Evolutionary conservation across 495 filamentous ascomycete species (phyloP), one percentile per base, ranked within the genome.

Genomic region (Penicillium cosmopolitanum): DNA sequence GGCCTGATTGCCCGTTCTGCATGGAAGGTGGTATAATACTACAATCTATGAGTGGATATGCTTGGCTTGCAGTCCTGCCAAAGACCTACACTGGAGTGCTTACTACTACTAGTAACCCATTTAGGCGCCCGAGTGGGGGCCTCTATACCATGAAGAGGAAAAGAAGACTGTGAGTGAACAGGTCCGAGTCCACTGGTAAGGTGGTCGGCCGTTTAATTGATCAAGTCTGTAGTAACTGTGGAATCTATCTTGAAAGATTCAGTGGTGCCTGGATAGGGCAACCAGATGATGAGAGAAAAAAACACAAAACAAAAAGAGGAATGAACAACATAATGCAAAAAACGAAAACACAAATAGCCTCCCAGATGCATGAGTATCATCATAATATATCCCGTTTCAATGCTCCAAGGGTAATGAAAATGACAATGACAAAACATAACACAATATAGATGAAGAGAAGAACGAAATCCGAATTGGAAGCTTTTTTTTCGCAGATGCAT

Each of bases 361-460:
- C 75, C 72, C 71, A 72, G 71, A 78, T 78, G 75, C 75, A 72
- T 75, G 62, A 70, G 66, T 72, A 68, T 72, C 58, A 67, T 67
- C 66, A 60, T 68, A 60, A 70, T 67, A 61, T 65, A 66, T 63
- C 62, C 65, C 52, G 54, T 66, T 48, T 70, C 54, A 65, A 76
- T 74, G 71, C 69, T 66, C 66, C 72, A 57, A 52, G 43, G 54
- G 43, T 56, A 62, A 38, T 62, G 56, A 62, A 52, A 59, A 57
- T 43, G 38, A 59, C 15, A 50, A 48, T 28, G 46, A 48, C n/a
- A 50, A 28, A 34, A 63, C 38, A 28, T 59, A n/a, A 60, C 31
- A 56, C 9, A 46, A 33, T 52, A 33, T 52, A 58, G 13, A 28
- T 46, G 15, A 51, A 53, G 53, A 48, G 47, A 48, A 54, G 52